Conservation (phyloP, 768 basidiomycete species). For the Sarcomyxa edulis region DNA sequence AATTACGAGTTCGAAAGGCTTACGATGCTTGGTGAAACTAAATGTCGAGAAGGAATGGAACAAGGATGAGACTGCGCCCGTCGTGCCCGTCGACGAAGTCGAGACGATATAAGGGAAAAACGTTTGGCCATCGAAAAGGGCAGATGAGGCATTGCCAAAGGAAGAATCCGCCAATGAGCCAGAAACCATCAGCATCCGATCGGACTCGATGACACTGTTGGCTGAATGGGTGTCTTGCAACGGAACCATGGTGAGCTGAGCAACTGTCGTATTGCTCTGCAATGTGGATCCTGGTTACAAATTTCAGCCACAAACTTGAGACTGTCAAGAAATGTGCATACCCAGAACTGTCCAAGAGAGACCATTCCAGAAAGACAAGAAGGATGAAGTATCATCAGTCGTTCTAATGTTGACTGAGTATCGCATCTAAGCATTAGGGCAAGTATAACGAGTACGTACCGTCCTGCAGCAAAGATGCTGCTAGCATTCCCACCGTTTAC, state of each 20-base stretch:
- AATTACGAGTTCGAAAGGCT: slow-evolving; percentile 21
- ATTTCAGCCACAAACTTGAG: slow-evolving; percentile 3
- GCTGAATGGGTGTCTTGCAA: slow-evolving; percentile 68
- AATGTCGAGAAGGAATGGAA: slow-evolving; percentile 81
- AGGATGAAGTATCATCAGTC: slow-evolving; percentile 57
- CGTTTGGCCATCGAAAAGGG: slow-evolving; percentile 79
- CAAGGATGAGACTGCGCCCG: slow-evolving; percentile 70
- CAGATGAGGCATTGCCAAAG: slow-evolving; percentile 78
- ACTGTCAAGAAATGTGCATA: slow-evolving; percentile 20
- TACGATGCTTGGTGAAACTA: slow-evolving; percentile 67
- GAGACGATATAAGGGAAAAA: slow-evolving; percentile 83
- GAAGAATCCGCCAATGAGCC: slow-evolving; percentile 65
- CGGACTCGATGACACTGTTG: slow-evolving; percentile 69
- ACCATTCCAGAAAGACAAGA: slow-evolving; percentile 86
- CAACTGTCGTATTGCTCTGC: slow-evolving; percentile 55
- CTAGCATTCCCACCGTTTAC: slow-evolving; percentile 76
- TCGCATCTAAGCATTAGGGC: not conserved
- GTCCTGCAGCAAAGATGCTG: slow-evolving; percentile 89
- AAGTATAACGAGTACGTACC: slow-evolving; percentile 38
- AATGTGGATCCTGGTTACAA: slow-evolving; percentile 46
- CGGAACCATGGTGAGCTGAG: slow-evolving; percentile 89
- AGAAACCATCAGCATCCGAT: slow-evolving; percentile 88
- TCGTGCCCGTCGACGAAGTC: slow-evolving; percentile 53
- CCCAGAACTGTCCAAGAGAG: slow-evolving; percentile 65
- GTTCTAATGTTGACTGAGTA: slow-evolving; percentile 29